Evolutionary conservation across 306 rosid species (phyloP), one percentile per base, ranked within the genome.

Genomic region (Hippophae gyantsensis): DNA sequence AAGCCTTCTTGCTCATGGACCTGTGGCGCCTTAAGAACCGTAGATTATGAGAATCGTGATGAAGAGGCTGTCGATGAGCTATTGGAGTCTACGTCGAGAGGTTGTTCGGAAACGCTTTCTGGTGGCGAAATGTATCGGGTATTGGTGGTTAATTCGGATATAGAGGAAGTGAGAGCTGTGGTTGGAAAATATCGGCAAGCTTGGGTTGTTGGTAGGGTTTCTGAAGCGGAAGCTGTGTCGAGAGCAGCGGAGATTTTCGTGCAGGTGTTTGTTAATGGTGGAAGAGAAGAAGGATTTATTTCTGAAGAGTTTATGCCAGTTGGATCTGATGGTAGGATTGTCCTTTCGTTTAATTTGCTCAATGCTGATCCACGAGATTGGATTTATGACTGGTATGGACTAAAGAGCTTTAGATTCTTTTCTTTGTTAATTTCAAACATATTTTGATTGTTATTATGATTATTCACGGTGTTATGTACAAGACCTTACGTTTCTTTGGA

Each of bases 291-390:
- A 60, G 82, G 88, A 27, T 68, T 69, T 5, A 81, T 93, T 77
- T 94, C 72, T 8, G 83, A 79, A 13, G 89, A 93, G 86, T 93
- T 88, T 73, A 93, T 93, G 99, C 99, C 89, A 32, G 94, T 86
- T 52, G 94, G 97, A 54, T 84, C 97, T 64, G 99, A 93, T 78
- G 97, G 99, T 44, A 88, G 65, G 77, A 67, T 88, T 62, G 87
- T 88, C 69, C 90, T 93, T 52, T 93, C 95, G 38, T 93, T 93
- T 60, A 93, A 81, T 84, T 82, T 93, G 90, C 86, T 93, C 11
- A 88, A 92, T 75, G 82, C 96, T 0, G 83, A 88, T 54, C 99
- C 97, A 0, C 70, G 68, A 10, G 86, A 80, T 78, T 81, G 89
- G 86, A 61, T 88, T 68, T 88, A 85, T 69, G 86, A 88, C 66